Evolutionary conservation across 208 protist genomes (phyloP).

Genomic region (Trypanosoma boissoni): DNA sequence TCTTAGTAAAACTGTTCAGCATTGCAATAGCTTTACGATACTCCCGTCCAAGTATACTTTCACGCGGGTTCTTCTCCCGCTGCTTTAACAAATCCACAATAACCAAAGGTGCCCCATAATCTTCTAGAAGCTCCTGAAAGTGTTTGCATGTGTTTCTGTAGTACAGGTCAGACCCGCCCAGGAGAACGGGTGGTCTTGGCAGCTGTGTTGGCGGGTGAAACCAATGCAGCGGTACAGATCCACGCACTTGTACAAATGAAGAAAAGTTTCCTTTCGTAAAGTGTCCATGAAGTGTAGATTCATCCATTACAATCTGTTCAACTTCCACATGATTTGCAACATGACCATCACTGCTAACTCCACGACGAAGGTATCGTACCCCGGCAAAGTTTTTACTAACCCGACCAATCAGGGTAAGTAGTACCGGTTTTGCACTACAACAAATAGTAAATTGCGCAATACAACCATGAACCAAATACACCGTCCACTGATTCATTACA

Average conservation of each 20-base stretch:
- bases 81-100: slow-evolving; percentile 92
- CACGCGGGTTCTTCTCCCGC: slow-evolving; percentile 84
- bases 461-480: slow-evolving; percentile 25
- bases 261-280: slow-evolving; percentile 35
- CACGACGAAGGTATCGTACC: slow-evolving; percentile 94
- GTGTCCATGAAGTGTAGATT: slow-evolving; percentile 26
- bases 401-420: slow-evolving; percentile 92
- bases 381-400: slow-evolving; percentile 91
- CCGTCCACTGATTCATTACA: slow-evolving; percentile 19
- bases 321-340: slow-evolving; percentile 90
- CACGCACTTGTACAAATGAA: slow-evolving; percentile 82
- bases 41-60: slow-evolving; percentile 68
- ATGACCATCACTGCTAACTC: slow-evolving; percentile 78
- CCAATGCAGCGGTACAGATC: slow-evolving; percentile 85
- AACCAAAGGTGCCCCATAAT: slow-evolving; percentile 92
- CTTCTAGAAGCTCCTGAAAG: slow-evolving; percentile 87
- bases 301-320: slow-evolving; percentile 85
- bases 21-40: slow-evolving; percentile 63
- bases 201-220: slow-evolving; percentile 59
- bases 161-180: slow-evolving; percentile 37
- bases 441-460: slow-evolving; percentile 29
- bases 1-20: slow-evolving; percentile 28
- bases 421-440: slow-evolving; percentile 21
- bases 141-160: slow-evolving; percentile 77
- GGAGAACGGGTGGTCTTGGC: slow-evolving; percentile 86